A percentile compares a stretch with the other conserved stretches of the same genome.
These are phyloP conservation scores for Penicillium ochrochloron DNA, from an alignment of 495 filamentous ascomycete species.

Conservation along the genomic window DNA sequence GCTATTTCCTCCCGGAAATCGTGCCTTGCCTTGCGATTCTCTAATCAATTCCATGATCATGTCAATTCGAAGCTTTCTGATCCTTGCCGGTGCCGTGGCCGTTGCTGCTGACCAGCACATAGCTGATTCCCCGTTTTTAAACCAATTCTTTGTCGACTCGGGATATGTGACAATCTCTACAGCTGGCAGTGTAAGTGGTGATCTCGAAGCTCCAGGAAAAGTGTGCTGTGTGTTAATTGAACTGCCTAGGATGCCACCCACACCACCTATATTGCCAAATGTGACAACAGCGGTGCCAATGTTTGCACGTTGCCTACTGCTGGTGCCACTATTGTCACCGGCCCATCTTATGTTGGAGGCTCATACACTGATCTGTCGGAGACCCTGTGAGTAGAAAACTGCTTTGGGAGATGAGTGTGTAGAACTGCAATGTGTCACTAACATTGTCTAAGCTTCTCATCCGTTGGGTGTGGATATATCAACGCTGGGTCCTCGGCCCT, in stretches of 20 bases:
- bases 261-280: slow-evolving; percentile 12
- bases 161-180: slow-evolving; percentile 12
- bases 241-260: slow-evolving; percentile 9
- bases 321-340: slow-evolving; percentile 13
- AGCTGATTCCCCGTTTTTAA: slow-evolving; percentile 10
- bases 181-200: slow-evolving; percentile 9
- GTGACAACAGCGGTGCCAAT: slow-evolving; percentile 9
- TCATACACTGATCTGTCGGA: slow-evolving; percentile 14
- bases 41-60: slow-evolving; percentile 2
- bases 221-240: background rate
- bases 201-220: background rate
- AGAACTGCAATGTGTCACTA: slow-evolving; percentile 4
- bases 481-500: slow-evolving; percentile 7
- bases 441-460: slow-evolving; percentile 5
- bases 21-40: background rate
- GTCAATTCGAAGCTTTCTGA: slow-evolving; percentile 6
- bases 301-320: slow-evolving; percentile 13
- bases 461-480: slow-evolving; percentile 11
- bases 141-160: slow-evolving; percentile 9
- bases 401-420: background rate
- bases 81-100: slow-evolving; percentile 3
- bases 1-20: background rate
- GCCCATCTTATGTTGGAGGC: slow-evolving; percentile 13
- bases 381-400: slow-evolving; percentile 8
- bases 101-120: slow-evolving; percentile 9